Evolutionary conservation across 2,329 filamentous ascomycete species (phyloP), one percentile per base, ranked within the genome.

Genomic region (Microsporum canis): DNA sequence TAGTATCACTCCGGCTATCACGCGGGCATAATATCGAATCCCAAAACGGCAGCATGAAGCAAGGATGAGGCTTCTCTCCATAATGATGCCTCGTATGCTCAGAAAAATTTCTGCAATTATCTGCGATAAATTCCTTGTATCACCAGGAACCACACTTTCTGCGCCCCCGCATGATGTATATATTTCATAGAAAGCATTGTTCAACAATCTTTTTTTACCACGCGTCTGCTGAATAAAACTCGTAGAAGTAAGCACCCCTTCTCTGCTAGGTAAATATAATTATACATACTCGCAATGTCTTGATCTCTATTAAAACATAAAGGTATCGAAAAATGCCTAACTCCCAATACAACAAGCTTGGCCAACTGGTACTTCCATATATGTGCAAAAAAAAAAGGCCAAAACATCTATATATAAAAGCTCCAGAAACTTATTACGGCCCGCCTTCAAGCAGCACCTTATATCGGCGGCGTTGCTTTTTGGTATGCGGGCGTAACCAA

Each of bases 381-480:
- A 57, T 43, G 55, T 57, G 36, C 55, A 57, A 33, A 41, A n/a
- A 39, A 39, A 36, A 36, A 36, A 36, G 34, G 5, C 39, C 36
- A 33, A 41, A 31, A 41, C 17, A 23, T 57, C 12, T 57, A 33
- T 57, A 57, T 38, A 57, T 14, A 36, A 31, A 39, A 29, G 4
- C 34, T 14, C 7, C 33, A 2, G 5, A 29, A 43, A 29, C 8
- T 8, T 29, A 27, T 57, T 33, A 41, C 12, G 34, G 49, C 23
- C 43, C 39, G 12, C 43, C 78, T 70, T 94, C 88, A 57, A 81
- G 71, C 34, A 96, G 86, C 23, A 89, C 68, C 76, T 97, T 97
- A 71, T 96, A 96, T 76, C 86, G 79, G 75, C 96, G 96, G 65
- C 91, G 82, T 75, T 87, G 84, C 78, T 96, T 96, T 49, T 78